Percentiles rank a stretch among this genome's conserved stretches.
Evolutionary conservation across 345 rosid species (phyloP).

Genomic region (Durio zibethinus): DNA sequence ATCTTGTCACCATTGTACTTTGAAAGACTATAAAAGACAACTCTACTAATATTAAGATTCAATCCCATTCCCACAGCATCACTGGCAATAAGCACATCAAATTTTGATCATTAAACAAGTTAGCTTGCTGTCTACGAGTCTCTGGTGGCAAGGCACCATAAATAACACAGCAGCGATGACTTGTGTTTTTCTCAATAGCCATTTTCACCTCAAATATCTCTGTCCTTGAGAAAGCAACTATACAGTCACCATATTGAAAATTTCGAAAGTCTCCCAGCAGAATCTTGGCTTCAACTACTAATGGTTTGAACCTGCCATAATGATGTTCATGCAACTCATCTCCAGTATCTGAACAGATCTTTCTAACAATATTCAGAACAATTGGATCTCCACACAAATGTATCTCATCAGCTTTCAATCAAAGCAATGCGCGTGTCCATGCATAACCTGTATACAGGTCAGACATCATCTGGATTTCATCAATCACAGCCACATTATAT

Average conservation of each 20-base stretch:
- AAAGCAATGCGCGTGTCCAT: conserved; percentile 91
- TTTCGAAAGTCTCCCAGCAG: conserved; percentile 71
- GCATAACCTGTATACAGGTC: conserved; percentile 79
- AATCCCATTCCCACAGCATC: conserved; percentile 98
- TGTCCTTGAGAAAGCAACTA: conserved; percentile 91
- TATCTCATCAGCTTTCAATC: conserved; percentile 91
- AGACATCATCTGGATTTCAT: conserved; percentile 92
- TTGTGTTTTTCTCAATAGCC: conserved; percentile 79
- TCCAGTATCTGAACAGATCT: conserved; percentile 84
- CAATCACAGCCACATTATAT: conserved; percentile 88
- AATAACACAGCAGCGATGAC: conserved; percentile 89
- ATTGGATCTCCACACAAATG: conserved; percentile 97
- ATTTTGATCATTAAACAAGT: conserved; percentile 79
- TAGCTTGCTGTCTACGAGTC: conserved; percentile 93
- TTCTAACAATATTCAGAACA: conserved; percentile 70
- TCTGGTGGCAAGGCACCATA: conserved; percentile 97
- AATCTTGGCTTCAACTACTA: conserved; percentile 89
- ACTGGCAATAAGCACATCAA: conserved; percentile 91
- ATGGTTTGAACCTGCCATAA: conserved; percentile 79
- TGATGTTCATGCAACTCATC: conserved; percentile 80
- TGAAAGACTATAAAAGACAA: conserved; percentile 65
- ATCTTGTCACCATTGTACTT: conserved; percentile 86
- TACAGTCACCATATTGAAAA: conserved; percentile 80
- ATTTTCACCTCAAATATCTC: conserved; percentile 91
- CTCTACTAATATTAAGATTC: conserved; percentile 89